Evolutionary conservation across 495 filamentous ascomycete genomes (phyloP).

Genomic region (Peziza echinospora): DNA sequence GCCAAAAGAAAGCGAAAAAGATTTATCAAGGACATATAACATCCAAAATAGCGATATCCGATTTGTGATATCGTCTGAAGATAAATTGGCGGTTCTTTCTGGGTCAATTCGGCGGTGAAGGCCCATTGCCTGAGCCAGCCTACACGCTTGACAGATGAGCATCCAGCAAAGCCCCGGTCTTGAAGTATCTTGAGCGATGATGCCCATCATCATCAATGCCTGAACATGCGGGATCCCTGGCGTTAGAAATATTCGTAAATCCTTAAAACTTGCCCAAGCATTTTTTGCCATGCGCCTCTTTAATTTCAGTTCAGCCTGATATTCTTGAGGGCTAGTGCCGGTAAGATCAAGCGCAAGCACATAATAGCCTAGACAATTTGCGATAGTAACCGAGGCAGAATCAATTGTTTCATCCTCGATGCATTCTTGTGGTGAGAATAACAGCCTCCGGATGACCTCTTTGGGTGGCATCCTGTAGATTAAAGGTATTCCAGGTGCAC

Average conservation of each 20-base stretch:
- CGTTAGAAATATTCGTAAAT: constrained; percentile 13
- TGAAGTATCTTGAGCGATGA: constrained; percentile 16
- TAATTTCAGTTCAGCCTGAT: neutral
- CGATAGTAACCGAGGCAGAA: neutral
- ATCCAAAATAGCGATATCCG: constrained; percentile 21
- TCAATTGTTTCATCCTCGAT: neutral
- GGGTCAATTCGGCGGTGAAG: constrained; percentile 15
- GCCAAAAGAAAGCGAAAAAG: constrained; percentile 15
- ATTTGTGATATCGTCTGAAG: constrained; percentile 15
- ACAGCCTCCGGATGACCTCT: neutral
- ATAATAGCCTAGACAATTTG: neutral
- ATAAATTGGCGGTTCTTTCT: constrained; percentile 4
- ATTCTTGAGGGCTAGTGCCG: neutral
- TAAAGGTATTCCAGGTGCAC: neutral
- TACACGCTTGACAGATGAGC: constrained; percentile 15
- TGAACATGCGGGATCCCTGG: constrained; percentile 14
- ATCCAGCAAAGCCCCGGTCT: constrained; percentile 18
- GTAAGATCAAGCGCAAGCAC: neutral
- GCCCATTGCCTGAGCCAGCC: constrained; percentile 18
- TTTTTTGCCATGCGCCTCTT: neutral
- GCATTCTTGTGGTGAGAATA: neutral
- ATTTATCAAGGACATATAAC: constrained; percentile 18
- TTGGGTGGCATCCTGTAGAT: neutral
- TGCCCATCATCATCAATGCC: constrained; percentile 8
- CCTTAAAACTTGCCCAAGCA: constrained; percentile 17